Conservation (phyloP, 257 asterid species). For the Lithospermum erythrorhizon region DNA sequence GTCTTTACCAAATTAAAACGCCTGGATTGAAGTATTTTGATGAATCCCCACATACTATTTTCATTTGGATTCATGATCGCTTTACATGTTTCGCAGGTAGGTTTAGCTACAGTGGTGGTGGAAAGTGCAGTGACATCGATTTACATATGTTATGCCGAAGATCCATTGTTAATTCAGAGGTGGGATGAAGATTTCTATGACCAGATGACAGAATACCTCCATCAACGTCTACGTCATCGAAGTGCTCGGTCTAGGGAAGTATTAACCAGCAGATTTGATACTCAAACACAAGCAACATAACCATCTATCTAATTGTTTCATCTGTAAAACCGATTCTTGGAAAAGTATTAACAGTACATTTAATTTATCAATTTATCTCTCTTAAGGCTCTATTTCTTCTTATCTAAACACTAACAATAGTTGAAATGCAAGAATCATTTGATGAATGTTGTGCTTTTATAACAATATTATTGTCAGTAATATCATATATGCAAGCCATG, state of each 20-base stretch:
- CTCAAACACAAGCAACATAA: conserved; percentile 37
- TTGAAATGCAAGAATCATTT: too few species aligned
- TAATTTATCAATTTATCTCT: too few species aligned
- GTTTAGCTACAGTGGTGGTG: conserved; percentile 84
- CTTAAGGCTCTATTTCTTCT: too few species aligned
- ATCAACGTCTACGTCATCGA: conserved; percentile 86
- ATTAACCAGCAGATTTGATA: conserved; percentile 40
- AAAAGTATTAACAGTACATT: conserved; percentile 2
- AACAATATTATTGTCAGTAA: too few species aligned
- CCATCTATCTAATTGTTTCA: conserved; percentile 24
- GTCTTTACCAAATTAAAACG: not conserved
- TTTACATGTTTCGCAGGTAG: conserved; percentile 44
- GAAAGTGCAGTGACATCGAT: conserved; percentile 97
- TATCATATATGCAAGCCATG: too few species aligned
- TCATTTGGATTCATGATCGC: not conserved
- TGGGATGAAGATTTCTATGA: conserved; percentile 77
- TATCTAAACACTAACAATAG: too few species aligned
- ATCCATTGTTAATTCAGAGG: conserved; percentile 63
- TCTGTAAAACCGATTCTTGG: not conserved
- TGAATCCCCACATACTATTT: not conserved
- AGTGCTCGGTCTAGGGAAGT: conserved; percentile 72
- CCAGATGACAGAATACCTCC: conserved; percentile 70
- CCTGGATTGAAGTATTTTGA: not conserved
- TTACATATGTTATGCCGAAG: conserved; percentile 83
- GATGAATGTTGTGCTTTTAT: too few species aligned